phyloP scores from a whole-genome alignment of 1,284 basidiomycete species.

The Sparassis latifolia region DNA sequence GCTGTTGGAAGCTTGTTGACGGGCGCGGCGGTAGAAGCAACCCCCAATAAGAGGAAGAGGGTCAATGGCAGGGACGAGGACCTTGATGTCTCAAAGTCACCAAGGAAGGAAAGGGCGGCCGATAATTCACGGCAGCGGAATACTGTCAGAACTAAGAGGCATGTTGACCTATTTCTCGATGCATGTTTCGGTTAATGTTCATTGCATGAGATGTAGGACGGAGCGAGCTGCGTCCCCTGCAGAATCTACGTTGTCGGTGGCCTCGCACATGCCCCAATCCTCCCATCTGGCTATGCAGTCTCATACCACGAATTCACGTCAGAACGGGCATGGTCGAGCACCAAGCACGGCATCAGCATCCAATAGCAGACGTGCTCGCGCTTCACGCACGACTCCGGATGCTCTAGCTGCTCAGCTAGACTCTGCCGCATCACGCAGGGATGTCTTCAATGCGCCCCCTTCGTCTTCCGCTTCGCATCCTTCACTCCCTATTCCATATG shows the following conservation, averaged over 20 bases:
- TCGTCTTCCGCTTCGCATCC: conserved; percentile 33
- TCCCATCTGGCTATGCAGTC: not conserved
- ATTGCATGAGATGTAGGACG: conserved; percentile 26
- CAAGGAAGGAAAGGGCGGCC: conserved; percentile 34
- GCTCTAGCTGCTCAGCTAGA: conserved; percentile 9
- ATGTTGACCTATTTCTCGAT: conserved; percentile 14
- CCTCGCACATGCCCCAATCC: conserved; percentile 39
- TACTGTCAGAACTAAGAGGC: conserved; percentile 55
- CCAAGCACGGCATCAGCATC: conserved; percentile 17
- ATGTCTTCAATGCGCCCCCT: conserved; percentile 31
- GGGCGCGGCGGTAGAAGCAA: conserved; percentile 25
- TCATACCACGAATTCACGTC: conserved; percentile 12
- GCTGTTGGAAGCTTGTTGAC: conserved; percentile 18
- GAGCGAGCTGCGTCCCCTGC: conserved; percentile 65
- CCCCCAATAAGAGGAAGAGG: conserved; percentile 59
- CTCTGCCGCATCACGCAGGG: conserved; percentile 25
- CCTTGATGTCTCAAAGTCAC: conserved; percentile 38
- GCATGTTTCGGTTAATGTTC: not conserved
- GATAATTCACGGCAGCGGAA: conserved; percentile 40
- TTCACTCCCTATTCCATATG: conserved; percentile 34
- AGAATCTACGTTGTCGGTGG: conserved; percentile 64
- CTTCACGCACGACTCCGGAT: conserved; percentile 20
- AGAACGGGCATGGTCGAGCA: conserved; percentile 15
- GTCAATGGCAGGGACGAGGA: conserved; percentile 50
- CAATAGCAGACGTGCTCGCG: conserved; percentile 19